These are phyloP conservation scores for Neurospora sp. DNA, from an alignment of 495 filamentous ascomycete species.

Conservation along the genomic window DNA sequence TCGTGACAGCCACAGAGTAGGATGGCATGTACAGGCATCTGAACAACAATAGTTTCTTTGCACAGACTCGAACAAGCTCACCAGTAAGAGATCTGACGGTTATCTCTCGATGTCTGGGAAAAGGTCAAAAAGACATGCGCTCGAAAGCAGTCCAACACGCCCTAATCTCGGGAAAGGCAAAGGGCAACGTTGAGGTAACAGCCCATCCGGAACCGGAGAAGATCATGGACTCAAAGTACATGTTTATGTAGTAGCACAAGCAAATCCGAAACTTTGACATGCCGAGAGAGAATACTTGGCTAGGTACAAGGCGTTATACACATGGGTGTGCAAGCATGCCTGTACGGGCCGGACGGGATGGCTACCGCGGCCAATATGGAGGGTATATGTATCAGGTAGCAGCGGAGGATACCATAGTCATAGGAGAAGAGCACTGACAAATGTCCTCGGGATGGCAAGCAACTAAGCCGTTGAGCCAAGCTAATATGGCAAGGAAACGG, in stretches of 20 bases:
- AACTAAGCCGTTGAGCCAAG: neutral
- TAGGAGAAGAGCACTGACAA: neutral
- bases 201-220: neutral
- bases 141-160: neutral
- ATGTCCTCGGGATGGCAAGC: neutral
- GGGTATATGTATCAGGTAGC: neutral
- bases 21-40: neutral
- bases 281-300: neutral
- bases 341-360: neutral
- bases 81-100: slow-evolving; percentile 26
- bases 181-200: neutral
- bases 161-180: neutral
- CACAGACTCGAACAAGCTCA: slow-evolving; percentile 4
- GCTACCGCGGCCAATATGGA: neutral
- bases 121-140: slow-evolving; percentile 10
- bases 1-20: slow-evolving; percentile 10
- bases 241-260: neutral
- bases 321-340: neutral
- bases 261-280: neutral
- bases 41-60: neutral
- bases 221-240: neutral
- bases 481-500: neutral
- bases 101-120: slow-evolving; percentile 18
- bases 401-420: neutral
- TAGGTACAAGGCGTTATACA: neutral